Percentiles rank a stretch among this genome's conserved stretches.
These are phyloP conservation scores for Rhizopogon vesiculosus DNA, from an alignment of 768 basidiomycete genomes.

Conservation along the genomic window DNA sequence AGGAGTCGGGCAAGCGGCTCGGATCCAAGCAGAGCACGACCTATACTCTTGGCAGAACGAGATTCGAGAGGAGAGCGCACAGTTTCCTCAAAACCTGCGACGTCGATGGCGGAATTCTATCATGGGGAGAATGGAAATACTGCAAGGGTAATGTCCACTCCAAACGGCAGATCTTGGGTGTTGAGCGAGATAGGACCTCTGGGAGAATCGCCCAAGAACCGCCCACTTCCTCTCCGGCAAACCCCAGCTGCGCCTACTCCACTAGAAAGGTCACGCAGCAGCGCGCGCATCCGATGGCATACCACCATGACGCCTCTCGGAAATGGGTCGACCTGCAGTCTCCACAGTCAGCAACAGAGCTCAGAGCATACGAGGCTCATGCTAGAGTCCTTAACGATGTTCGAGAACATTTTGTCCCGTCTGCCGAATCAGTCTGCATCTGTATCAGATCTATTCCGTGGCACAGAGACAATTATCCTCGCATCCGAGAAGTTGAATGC, in stretches of 20 bases:
- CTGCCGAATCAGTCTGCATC: conserved; percentile 42
- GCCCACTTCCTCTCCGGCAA: conserved; percentile 10
- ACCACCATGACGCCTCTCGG: conserved; percentile 14
- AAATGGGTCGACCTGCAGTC: conserved; percentile 6
- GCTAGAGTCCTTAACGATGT: conserved; percentile 63
- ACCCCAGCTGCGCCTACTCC: conserved; percentile 10
- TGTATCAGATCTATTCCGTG: conserved; percentile 51
- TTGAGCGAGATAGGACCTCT: conserved; percentile 16
- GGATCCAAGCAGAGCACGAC: conserved; percentile 16
- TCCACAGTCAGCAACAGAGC: conserved; percentile 16
- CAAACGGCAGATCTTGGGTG: conserved; percentile 13
- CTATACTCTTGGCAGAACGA: conserved; percentile 13
- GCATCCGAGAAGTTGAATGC: conserved; percentile 65
- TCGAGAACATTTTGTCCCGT: conserved; percentile 61
- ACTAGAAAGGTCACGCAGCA: conserved; percentile 10
- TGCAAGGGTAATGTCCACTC: conserved; percentile 14
- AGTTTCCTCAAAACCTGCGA: conserved; percentile 37
- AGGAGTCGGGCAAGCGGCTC: conserved; percentile 11
- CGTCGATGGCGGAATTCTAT: conserved; percentile 52
- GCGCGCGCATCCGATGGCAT: conserved; percentile 8
- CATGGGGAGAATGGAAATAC: conserved; percentile 16
- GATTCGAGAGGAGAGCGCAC: conserved; percentile 16
- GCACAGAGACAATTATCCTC: conserved; percentile 58
- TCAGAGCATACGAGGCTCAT: conserved; percentile 68
- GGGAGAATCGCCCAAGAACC: conserved; percentile 11